Percentiles rank a stretch among this genome's conserved stretches.
These are phyloP conservation scores for Xylaria sp. DNA, from an alignment of 2,329 filamentous ascomycete genomes.

Conservation along the genomic window DNA sequence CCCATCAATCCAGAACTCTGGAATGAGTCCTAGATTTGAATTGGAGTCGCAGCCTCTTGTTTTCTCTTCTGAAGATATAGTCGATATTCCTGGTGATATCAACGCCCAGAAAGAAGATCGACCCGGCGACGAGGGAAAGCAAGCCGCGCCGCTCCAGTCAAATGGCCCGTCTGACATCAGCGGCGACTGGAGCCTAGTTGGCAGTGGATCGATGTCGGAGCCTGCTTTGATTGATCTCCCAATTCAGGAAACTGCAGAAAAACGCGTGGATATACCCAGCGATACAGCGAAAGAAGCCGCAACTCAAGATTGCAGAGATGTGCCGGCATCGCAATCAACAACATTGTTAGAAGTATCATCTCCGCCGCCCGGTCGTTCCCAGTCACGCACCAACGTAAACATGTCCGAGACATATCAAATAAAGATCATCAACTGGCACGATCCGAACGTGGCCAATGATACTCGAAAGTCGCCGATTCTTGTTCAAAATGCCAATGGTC, in stretches of 20 bases:
- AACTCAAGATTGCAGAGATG: slow-evolving; percentile 17
- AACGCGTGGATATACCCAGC: slow-evolving; percentile 32
- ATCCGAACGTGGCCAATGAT: slow-evolving; percentile 54
- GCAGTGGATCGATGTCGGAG: slow-evolving; percentile 34
- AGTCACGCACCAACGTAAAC: slow-evolving; percentile 35
- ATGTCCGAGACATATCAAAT: slow-evolving; percentile 81
- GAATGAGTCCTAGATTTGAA: slow-evolving; percentile 21
- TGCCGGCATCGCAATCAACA: slow-evolving; percentile 39
- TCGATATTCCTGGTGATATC: slow-evolving; percentile 38
- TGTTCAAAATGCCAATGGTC: slow-evolving; percentile 89
- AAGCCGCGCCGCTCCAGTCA: slow-evolving; percentile 25
- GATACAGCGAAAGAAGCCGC: slow-evolving; percentile 23
- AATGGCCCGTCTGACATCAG: slow-evolving; percentile 22
- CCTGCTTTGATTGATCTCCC: slow-evolving; percentile 31
- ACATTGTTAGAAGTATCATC: slow-evolving; percentile 23
- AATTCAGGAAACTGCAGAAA: slow-evolving; percentile 37
- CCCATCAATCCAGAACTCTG: slow-evolving; percentile 26
- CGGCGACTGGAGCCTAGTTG: slow-evolving; percentile 51
- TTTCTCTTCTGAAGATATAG: slow-evolving; percentile 33
- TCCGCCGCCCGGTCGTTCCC: slow-evolving; percentile 37
- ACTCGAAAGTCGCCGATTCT: slow-evolving; percentile 78
- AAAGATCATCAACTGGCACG: slow-evolving; percentile 83
- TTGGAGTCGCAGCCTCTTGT: slow-evolving; percentile 33
- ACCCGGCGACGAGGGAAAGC: slow-evolving; percentile 39
- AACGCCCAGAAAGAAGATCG: slow-evolving; percentile 48